phyloP scores from a whole-genome alignment of 495 filamentous ascomycete species.

The Podospora conica region DNA sequence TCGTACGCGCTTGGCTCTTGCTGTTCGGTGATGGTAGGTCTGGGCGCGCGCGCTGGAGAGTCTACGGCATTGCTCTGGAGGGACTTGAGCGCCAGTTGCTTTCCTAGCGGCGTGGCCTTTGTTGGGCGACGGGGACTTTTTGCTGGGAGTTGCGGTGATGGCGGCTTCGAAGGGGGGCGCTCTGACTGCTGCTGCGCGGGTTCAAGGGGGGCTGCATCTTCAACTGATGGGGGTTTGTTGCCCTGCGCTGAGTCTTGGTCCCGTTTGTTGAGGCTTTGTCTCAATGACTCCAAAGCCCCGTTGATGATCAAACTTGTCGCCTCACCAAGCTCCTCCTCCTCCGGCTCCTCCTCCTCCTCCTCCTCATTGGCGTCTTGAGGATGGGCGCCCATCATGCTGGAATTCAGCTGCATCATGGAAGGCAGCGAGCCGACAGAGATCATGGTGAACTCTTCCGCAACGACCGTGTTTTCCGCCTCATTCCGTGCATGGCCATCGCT shows the following conservation, averaged over 20 bases:
- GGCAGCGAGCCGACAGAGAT: conserved; percentile 41
- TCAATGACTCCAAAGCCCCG: conserved; percentile 36
- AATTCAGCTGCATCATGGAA: conserved; percentile 25
- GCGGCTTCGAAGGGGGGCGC: neutral
- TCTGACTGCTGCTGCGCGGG: neutral
- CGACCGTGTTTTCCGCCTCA: conserved; percentile 34
- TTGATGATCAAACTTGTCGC: conserved; percentile 41
- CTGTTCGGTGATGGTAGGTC: conserved; percentile 12
- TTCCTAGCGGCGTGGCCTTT: conserved; percentile 18
- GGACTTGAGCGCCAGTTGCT: conserved; percentile 20
- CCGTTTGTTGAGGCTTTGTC: conserved; percentile 27
- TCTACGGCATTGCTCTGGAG: conserved; percentile 7
- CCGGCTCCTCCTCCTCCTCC: conserved; percentile 29
- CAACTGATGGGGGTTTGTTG: neutral
- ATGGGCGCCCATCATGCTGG: conserved; percentile 11
- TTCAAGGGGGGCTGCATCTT: conserved; percentile 2
- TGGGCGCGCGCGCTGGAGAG: conserved; percentile 4
- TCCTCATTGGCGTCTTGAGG: conserved; percentile 15
- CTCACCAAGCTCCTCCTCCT: conserved; percentile 35
- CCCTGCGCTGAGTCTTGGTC: neutral
- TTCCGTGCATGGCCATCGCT: conserved; percentile 7
- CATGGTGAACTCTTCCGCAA: conserved; percentile 47
- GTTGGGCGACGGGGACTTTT: conserved; percentile 20
- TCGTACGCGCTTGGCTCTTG: conserved; percentile 35
- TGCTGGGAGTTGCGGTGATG: neutral